Base-by-base conservation (phyloP, 805 yeast genomes). In the Teunomyces panamensis region DNA sequence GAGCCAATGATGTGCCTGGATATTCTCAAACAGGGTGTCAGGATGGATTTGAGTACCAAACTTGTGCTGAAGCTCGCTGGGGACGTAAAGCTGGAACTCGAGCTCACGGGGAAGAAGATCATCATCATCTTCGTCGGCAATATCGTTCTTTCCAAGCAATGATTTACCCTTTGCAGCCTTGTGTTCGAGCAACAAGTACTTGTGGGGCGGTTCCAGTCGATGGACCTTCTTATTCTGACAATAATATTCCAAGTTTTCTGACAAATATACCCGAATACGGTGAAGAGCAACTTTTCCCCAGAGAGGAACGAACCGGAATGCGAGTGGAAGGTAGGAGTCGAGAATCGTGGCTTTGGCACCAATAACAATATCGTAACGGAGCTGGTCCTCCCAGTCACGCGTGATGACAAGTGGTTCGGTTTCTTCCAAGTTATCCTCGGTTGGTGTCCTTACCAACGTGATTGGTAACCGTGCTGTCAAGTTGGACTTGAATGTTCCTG, bases 1-100 rank as follows among this genome's bases (percentile, higher is more conserved):
- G 58, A 94, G 83, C 97, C 99, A 94, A 68, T 94, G 99, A 58
- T 88, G 92, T 5, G 94, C 78, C 67, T 89, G 91, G 52, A 94
- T 89, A 56, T 83, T 83, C 20, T 78, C 80, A 56, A 78, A 85
- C 2, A 88, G 81, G 0, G 97, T 88, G 65, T 94, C 96, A 1
- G 98, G 96, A 58, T 89, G 96, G 27, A 86, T 66, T 27, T 54
- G 48, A 39, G 60, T 60, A 49, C 71, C 74, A 46, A 74, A 77
- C 42, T 78, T 77, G 20, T 78, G 79, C 45, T 78, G 78, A 49
- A 89, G 72, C 44, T 71, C 70, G 51, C 82, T 81, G 1, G 98
- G 98, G 17, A 94, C 85, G 53, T 77, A 86, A n/a, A 90, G 81
- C 65, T 87, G 89, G 62, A 89, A 88, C 58, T 89, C 96, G 52